Base-by-base conservation (phyloP, 805 yeast genomes). In the Scheffersomyces coipomensis region DNA sequence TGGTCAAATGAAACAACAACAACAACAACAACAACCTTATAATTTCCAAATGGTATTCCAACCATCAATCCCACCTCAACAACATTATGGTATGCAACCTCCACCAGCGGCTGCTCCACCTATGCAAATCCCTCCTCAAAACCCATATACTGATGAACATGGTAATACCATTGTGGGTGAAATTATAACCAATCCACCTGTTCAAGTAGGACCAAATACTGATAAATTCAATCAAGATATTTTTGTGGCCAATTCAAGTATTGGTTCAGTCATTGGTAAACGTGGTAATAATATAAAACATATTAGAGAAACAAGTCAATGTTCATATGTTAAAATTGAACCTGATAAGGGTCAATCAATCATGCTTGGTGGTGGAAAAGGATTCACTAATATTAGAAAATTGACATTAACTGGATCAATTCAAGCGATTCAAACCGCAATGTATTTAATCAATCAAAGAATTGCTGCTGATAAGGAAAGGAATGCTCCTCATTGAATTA, bases 241-340 rank as follows among this genome's bases (percentile, higher is more conserved):
- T 3, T 82, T 66, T 48, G 88, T 88, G 32, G 89, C 95, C 18
- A 82, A 83, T 54, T 78, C 78, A 26, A 83, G 75, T 59, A 89
- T 88, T 29, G 96, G 96, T 1, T 78, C 86, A 29, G 82, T 88
- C 19, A 88, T 88, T 43, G 96, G 96, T 1, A 86, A 81, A 60
- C 88, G 88, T 23, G 96, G 96, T 15, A 79, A 84, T 52, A 85
- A 83, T 49, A 83, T 88, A 42, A 84, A 81, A 52, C 88, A 85
- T 45, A 81, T 88, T 35, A 75, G 91, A 45, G 82, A 81, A 43
- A 71, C 78, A 21, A 79, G 91, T 16, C 91, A 95, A 3, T 70
- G 75, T 23, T 77, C 88, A 33, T 81, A 83, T 42, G 86, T 88
- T 19, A 77, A 79, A 46, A 84, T 88, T 38, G 86, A 80, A 46